These are phyloP conservation scores for Pythium vanterpoolii DNA, from an alignment of 352 stramenopile species.

Conservation along the genomic window DNA sequence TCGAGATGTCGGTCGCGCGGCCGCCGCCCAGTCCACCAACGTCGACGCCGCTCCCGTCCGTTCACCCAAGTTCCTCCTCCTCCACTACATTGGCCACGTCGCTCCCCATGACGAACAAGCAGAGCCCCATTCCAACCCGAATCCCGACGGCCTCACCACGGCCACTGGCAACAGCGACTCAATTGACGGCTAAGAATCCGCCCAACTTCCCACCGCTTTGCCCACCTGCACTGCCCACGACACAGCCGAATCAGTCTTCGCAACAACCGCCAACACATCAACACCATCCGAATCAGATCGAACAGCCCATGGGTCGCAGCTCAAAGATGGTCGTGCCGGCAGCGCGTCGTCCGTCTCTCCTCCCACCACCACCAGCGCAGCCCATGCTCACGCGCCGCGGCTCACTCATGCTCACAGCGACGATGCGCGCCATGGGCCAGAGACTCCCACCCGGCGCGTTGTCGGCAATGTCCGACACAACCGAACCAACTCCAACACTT, in stretches of 20 bases:
- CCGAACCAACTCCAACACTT: too few relatives aligned
- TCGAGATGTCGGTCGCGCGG: not conserved
- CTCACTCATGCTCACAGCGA: slow-evolving; percentile 19
- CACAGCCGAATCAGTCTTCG: too few relatives aligned
- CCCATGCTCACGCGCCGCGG: slow-evolving; percentile 11
- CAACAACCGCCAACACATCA: not conserved
- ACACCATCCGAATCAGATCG: not conserved
- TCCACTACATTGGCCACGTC: not conserved
- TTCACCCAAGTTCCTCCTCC: not conserved
- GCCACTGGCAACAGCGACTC: not conserved
- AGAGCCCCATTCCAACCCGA: slow-evolving; percentile 25
- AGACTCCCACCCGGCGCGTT: not conserved
- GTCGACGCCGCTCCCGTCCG: not conserved
- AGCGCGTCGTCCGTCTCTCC: not conserved
- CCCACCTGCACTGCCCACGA: not conserved
- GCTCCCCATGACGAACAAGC: not conserved
- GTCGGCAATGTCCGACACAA: not conserved
- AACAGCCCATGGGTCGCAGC: not conserved
- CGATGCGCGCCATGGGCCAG: slow-evolving; percentile 20
- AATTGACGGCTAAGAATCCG: not conserved
- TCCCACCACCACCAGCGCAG: not conserved
- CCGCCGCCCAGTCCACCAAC: too few relatives aligned
- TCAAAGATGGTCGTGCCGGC: not conserved
- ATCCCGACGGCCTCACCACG: not conserved
- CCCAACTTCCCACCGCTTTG: not conserved